Percentiles rank a stretch among this genome's conserved stretches.
phyloP scores from a whole-genome alignment of 495 filamentous ascomycete species.

The Pseudoneurospora amorphoporcata region DNA sequence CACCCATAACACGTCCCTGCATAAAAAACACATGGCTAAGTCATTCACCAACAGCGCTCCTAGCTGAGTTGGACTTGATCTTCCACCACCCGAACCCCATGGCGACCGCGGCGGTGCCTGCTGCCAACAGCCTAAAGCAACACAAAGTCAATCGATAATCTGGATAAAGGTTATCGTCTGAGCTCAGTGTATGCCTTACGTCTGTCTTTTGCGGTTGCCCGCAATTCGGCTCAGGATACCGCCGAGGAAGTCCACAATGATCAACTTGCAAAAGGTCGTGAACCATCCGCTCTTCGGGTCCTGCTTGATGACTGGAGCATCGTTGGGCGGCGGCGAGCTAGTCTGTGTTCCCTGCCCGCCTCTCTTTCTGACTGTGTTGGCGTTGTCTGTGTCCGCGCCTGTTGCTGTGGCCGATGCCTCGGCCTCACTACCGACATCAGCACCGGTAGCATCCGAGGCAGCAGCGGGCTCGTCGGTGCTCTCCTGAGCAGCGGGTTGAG shows the following conservation, averaged over 20 bases:
- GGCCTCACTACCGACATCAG: neutral
- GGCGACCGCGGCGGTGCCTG: conserved; percentile 5
- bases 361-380: conserved; percentile 7
- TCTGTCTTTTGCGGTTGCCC: conserved; percentile 12
- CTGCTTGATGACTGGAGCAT: conserved; percentile 2
- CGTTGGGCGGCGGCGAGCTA: conserved; percentile 4
- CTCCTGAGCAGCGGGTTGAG: neutral
- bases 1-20: neutral
- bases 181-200: conserved; percentile 10
- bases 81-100: conserved; percentile 11
- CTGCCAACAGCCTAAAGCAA: conserved; percentile 10
- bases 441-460: neutral
- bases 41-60: neutral
- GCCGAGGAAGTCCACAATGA: conserved; percentile 25
- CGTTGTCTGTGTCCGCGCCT: neutral
- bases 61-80: neutral
- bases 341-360: neutral
- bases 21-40: neutral
- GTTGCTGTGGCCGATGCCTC: neutral
- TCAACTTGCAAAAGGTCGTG: conserved; percentile 15
- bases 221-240: conserved; percentile 17
- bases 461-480: neutral
- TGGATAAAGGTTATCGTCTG: neutral
- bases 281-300: conserved; percentile 16
- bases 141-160: conserved; percentile 11